Base-by-base conservation (phyloP, 768 basidiomycete genomes). In the Panus rudis region DNA sequence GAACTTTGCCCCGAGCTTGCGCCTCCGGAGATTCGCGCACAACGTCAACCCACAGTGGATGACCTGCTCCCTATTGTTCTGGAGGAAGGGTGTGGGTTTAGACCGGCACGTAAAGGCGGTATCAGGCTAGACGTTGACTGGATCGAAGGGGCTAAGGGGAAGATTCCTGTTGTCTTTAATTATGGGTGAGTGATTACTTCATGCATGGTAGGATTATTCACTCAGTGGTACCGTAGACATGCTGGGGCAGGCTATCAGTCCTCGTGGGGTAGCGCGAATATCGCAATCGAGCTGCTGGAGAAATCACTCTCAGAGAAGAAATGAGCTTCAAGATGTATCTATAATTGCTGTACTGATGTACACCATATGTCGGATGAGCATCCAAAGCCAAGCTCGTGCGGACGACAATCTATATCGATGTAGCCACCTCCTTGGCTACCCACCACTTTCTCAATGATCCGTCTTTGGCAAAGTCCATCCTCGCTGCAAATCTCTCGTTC, bases 61-160 rank as follows among this genome's bases (percentile, higher is more conserved):
- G 70, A 73, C 48, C 40, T 72, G 6, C 59, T 63, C 23, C 44
- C 63, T 4, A 44, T 69, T 7, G 57, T 70, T 8, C 48, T 70
- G 30, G 70, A 70, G 41, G 62, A 64, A 24, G 69, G 68, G 6
- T 73, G 75, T 51, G 87, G 87, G 3, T 60, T 89, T 37, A 68
- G 85, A 3, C 87, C 86, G 1, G 73, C 62, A 1, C 64, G 87
- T 42, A 78, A 75, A 30, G 81, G 78, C n/a, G 84, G 85, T 0
- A 67, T 88, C 24, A 62, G 84, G 20, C 61, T 86, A 2, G 79
- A 75, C 30, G 58, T 59, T 0, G 73, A 72, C 26, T 70, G 62
- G 64, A 50, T 71, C 19, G 62, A 63, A 43, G 51, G 24, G 49
- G 54, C 16, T 49, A 55, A 52, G 14, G 48, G 42, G 16, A 63